Evolutionary conservation across 2,329 filamentous ascomycete genomes (phyloP).

Genomic region (Talaromyces sp.): DNA sequence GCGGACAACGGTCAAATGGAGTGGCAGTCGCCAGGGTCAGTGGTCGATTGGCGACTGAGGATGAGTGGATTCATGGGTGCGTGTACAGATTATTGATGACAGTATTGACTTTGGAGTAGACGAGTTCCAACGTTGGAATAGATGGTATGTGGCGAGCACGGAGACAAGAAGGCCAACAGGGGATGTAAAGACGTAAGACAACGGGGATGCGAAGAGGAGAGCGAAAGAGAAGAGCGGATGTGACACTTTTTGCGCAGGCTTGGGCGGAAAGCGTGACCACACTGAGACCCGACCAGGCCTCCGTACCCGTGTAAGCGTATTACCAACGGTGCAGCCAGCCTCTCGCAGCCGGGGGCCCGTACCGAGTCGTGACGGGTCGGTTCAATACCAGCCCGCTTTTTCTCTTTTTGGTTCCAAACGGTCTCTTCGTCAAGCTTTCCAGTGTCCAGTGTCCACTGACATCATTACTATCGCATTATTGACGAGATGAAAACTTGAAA

Average conservation of each 20-base stretch:
- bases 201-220: background rate
- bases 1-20: conserved; percentile 5
- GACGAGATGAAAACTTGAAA: background rate
- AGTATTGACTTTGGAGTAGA: background rate
- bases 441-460: background rate
- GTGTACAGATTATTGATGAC: background rate
- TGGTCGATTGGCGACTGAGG: conserved; percentile 2
- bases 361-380: background rate
- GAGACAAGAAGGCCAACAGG: no score
- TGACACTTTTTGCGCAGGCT: background rate
- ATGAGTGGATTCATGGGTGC: conserved; percentile 9
- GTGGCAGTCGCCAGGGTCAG: conserved; percentile 5
- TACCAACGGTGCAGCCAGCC: background rate
- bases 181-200: no score
- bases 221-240: conserved; percentile 11
- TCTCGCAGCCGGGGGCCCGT: background rate
- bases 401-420: no score
- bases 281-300: background rate
- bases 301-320: background rate
- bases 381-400: background rate
- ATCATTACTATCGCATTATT: background rate
- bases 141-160: background rate
- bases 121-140: background rate
- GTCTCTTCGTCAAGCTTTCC: background rate
- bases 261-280: background rate